Base-by-base conservation (phyloP, 148 eudicot species). In the Vaccinium corymbosum region DNA sequence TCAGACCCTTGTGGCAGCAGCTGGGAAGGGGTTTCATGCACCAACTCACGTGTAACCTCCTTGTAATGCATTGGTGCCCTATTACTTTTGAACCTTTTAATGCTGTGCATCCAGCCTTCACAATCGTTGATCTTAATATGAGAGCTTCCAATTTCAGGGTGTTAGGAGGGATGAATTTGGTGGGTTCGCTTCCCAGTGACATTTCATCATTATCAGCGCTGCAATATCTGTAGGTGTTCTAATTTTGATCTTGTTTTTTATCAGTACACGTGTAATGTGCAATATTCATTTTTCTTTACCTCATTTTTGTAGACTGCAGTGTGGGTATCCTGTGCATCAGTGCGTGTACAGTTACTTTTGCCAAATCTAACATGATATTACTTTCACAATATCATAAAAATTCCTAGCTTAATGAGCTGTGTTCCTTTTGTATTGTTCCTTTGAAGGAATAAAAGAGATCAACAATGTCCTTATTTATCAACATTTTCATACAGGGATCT, bases 1-100 rank as follows among this genome's bases (percentile, higher is more conserved):
- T 27, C 72, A 75, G 97, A 95, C 89, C 98, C 98, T 85, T 95
- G 98, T 84, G 91, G 91, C 72, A 56, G 80, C 29, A 74, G 66
- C 49, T 95, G 98, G 98, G 98, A 86, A 25, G 98, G 98, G 85
- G 82, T 95, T 77, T 73, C 73, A 56, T 95, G 98, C 85, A 87
- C 22, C 10, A 82, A 79, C 64, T 85, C 93, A 82, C 94, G 90
- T 51, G 93, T 95, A 29, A 90, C 89, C 53, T 78, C 87, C 71
- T 77, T 95, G 98, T 95, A 90, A 85, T 92, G 86, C 64, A 20
- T 51, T 52, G 7, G 57, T 16, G 25, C n/a, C 52, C 78, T 51
- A 35, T 55, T 53, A 6, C 85, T 64, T 38, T 38, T 10, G 35
- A 32, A 56, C 80, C 61, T 50, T 71, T 55, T 46, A 6, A 27